These are phyloP conservation scores for Magnaporthiopsis poae DNA, from an alignment of 2,329 filamentous ascomycete species.

Conservation along the genomic window DNA sequence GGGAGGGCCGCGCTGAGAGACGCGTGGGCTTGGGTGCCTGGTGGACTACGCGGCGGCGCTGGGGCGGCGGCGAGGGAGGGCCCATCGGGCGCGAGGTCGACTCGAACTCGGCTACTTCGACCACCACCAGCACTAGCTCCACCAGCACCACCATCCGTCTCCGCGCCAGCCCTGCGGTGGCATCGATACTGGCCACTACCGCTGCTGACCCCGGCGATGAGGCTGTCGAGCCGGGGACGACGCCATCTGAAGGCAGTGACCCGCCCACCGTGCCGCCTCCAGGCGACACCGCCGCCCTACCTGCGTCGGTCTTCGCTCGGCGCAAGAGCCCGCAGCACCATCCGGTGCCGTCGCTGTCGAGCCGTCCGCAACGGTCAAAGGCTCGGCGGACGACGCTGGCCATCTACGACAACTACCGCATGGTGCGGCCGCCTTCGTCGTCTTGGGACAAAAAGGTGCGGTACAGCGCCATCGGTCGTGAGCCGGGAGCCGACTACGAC, in stretches of 20 bases:
- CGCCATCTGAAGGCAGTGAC: not conserved
- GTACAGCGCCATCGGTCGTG: constrained; percentile 48
- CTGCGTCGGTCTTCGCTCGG: not conserved
- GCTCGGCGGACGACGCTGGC: constrained; percentile 29
- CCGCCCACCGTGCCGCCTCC: not conserved
- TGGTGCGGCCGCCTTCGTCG: constrained; percentile 46
- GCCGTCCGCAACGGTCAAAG: not conserved
- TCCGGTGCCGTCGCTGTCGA: not conserved
- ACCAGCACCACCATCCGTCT: not conserved
- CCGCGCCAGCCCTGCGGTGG: not conserved
- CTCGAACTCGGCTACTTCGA: constrained; percentile 11
- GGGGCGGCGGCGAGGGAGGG: constrained; percentile 54
- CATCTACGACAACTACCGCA: constrained; percentile 55
- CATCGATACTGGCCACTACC: not conserved
- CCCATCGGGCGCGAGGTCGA: constrained; percentile 54
- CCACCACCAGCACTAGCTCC: constrained; percentile 11
- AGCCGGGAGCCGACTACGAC: constrained; percentile 38
- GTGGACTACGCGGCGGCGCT: constrained; percentile 52
- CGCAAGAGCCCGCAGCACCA: constrained; percentile 2
- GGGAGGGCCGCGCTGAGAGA: constrained; percentile 46
- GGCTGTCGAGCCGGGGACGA: not conserved
- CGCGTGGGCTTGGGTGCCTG: constrained; percentile 49
- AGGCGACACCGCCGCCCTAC: not conserved
- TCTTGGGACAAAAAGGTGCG: constrained; percentile 52
- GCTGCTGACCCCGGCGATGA: not conserved